phyloP scores from a whole-genome alignment of 495 filamentous ascomycete genomes.

The Trichoderma asperelloides region DNA sequence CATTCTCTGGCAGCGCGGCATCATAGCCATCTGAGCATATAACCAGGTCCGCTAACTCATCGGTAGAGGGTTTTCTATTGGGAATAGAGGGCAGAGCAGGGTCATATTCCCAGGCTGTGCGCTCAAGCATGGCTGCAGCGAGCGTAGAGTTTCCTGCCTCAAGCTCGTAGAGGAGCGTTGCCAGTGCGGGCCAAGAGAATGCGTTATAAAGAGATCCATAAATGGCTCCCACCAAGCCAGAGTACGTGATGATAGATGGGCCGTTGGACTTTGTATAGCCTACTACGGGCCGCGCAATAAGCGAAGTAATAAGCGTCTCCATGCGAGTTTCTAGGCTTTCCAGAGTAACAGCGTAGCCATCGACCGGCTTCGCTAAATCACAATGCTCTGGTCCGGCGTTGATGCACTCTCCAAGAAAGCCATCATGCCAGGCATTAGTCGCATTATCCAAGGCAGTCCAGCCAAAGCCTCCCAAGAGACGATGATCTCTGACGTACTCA shows the following conservation, averaged over 20 bases:
- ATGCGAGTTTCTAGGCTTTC: conserved; percentile 27
- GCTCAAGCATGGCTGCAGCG: conserved; percentile 25
- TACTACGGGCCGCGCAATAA: conserved; percentile 25
- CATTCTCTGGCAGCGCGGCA: conserved; percentile 26
- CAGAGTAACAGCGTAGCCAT: conserved; percentile 23
- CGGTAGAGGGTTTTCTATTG: conserved; percentile 18
- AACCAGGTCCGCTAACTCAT: conserved; percentile 30
- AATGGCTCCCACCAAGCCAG: conserved; percentile 25
- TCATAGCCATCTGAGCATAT: conserved; percentile 37
- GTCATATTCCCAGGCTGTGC: conserved; percentile 28
- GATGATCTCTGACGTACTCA: conserved; percentile 41
- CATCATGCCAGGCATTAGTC: conserved; percentile 38
- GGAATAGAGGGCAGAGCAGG: conserved; percentile 24
- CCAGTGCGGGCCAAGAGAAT: conserved; percentile 29
- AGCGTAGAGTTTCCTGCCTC: conserved; percentile 35
- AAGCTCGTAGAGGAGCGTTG: conserved; percentile 30
- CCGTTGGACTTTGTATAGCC: conserved; percentile 28
- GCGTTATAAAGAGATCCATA: conserved; percentile 35
- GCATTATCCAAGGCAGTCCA: conserved; percentile 38
- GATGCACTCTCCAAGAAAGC: conserved; percentile 39
- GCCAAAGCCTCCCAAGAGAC: conserved; percentile 34
- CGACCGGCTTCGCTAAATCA: conserved; percentile 26
- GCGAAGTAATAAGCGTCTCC: conserved; percentile 24
- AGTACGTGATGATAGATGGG: conserved; percentile 35
- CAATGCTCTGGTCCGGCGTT: conserved; percentile 35